Evolutionary conservation across 2,329 filamentous ascomycete genomes (phyloP).

Genomic region (Colletotrichum euphorbiae): DNA sequence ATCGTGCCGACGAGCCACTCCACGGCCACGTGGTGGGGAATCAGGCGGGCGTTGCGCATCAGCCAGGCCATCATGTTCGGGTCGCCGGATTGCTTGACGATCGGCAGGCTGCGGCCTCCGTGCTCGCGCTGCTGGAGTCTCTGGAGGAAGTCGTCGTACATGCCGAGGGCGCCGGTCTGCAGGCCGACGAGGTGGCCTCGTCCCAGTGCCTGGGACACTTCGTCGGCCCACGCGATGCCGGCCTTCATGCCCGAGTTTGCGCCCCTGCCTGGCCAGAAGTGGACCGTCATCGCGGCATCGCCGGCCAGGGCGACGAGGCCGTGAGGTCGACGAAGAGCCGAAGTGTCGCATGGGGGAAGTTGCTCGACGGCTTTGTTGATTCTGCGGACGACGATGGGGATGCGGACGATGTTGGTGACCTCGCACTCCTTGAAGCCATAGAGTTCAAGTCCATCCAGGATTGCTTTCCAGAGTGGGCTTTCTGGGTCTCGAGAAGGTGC

Average conservation of each 20-base stretch:
- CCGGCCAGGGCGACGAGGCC: neutral
- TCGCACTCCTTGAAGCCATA: neutral
- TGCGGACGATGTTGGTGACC: neutral
- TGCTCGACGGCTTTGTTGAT: conserved; percentile 3
- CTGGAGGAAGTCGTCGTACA: conserved; percentile 51
- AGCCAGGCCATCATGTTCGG: conserved; percentile 51
- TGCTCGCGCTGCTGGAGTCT: conserved; percentile 51
- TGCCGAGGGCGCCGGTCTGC: conserved; percentile 46
- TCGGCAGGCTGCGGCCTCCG: conserved; percentile 51
- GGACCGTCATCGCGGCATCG: neutral
- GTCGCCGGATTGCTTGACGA: conserved; percentile 50
- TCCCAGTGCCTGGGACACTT: neutral
- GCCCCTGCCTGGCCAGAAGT: neutral
- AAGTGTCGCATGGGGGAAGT: neutral
- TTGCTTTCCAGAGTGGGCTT: neutral
- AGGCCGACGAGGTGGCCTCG: conserved; percentile 46
- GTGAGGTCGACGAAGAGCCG: neutral
- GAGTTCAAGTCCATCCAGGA: neutral
- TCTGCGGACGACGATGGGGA: neutral
- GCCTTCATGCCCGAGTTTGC: neutral
- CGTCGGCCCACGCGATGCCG: neutral
- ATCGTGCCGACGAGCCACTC: neutral
- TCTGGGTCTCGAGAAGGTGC: neutral
- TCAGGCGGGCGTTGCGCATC: conserved; percentile 44
- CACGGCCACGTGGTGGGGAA: neutral